Conservation (phyloP, 2,329 filamentous ascomycete genomes). For the Ramichloridium luteum region DNA sequence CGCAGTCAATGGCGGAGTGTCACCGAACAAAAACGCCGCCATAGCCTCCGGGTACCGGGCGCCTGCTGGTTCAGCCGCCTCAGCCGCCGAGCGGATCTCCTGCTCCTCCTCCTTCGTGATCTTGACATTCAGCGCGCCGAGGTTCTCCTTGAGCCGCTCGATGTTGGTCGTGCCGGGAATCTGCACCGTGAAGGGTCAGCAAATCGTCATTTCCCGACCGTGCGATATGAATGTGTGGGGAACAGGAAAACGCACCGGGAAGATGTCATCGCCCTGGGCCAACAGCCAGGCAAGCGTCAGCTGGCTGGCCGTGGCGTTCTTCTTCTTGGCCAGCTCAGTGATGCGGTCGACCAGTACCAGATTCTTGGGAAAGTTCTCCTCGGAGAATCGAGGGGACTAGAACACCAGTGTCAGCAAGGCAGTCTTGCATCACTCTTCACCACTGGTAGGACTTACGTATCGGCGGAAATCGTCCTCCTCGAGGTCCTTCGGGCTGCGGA, state of each 20-base stretch:
- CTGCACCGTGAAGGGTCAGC: conserved; percentile 8
- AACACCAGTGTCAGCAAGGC: too few relatives aligned
- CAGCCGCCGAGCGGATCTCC: conserved; percentile 26
- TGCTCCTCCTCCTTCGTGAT: conserved; percentile 26
- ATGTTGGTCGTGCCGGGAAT: conserved; percentile 40
- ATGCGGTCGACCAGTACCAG: conserved; percentile 42
- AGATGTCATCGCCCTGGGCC: conserved; percentile 44
- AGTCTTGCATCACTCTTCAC: too few relatives aligned
- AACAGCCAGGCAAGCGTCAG: conserved; percentile 53
- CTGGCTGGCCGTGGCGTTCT: conserved; percentile 45
- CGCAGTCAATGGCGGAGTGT: conserved; percentile 28
- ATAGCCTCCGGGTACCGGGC: conserved; percentile 29
- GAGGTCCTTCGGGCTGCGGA: conserved; percentile 37
- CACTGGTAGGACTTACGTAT: conserved; percentile 3
- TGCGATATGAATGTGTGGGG: too few relatives aligned
- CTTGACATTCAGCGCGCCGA: conserved; percentile 25
- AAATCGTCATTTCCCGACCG: conserved; percentile 1
- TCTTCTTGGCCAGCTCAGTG: conserved; percentile 38
- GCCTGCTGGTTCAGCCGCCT: conserved; percentile 25
- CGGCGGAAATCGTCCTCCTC: conserved; percentile 38
- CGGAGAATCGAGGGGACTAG: conserved; percentile 36
- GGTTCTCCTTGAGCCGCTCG: conserved; percentile 35
- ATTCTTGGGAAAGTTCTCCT: conserved; percentile 46
- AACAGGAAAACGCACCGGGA: conserved; percentile 38
- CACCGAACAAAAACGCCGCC: conserved; percentile 25